Evolutionary conservation across 2,329 filamentous ascomycete species (phyloP).

Genomic region (Fusarium anguioides): DNA sequence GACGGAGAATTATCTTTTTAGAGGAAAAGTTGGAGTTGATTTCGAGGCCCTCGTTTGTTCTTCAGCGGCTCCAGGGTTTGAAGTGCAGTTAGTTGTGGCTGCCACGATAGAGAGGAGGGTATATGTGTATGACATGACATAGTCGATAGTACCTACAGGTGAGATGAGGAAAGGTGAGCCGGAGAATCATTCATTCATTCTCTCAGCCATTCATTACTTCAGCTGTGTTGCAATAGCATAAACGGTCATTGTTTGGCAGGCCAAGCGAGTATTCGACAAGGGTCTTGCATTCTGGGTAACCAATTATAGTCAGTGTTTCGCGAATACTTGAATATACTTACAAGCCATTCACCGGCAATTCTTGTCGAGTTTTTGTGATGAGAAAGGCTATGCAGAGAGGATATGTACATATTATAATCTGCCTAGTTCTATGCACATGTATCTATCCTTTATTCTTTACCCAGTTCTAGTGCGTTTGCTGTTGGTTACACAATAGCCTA

Average conservation of each 20-base stretch:
- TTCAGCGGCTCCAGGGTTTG: neutral
- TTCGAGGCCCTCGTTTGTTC: conserved; percentile 14
- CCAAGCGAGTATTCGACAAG: conserved; percentile 40
- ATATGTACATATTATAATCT: neutral
- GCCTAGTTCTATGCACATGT: neutral
- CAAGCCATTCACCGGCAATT: conserved; percentile 16
- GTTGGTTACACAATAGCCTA: conserved; percentile 29
- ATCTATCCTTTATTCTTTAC: too few species aligned
- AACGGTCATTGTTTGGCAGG: conserved; percentile 40
- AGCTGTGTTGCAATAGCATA: conserved; percentile 17
- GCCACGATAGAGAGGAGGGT: conserved; percentile 9
- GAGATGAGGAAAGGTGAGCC: conserved; percentile 14
- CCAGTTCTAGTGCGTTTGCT: conserved; percentile 17
- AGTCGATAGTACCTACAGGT: neutral
- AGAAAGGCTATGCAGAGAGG: neutral
- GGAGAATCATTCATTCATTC: too few species aligned
- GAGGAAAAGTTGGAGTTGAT: neutral
- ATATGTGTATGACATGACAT: conserved; percentile 11
- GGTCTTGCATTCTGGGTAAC: conserved; percentile 32
- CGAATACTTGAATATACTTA: conserved; percentile 8
- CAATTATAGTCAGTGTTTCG: conserved; percentile 35
- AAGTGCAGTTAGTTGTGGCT: conserved; percentile 7
- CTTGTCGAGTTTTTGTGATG: conserved; percentile 1
- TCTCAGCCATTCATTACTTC: neutral
- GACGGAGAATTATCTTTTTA: conserved; percentile 9